A percentile compares a stretch with the other conserved stretches of the same genome.
These are phyloP conservation scores for Samsoniella hepiali DNA, from an alignment of 2,329 filamentous ascomycete species.

Conservation along the genomic window DNA sequence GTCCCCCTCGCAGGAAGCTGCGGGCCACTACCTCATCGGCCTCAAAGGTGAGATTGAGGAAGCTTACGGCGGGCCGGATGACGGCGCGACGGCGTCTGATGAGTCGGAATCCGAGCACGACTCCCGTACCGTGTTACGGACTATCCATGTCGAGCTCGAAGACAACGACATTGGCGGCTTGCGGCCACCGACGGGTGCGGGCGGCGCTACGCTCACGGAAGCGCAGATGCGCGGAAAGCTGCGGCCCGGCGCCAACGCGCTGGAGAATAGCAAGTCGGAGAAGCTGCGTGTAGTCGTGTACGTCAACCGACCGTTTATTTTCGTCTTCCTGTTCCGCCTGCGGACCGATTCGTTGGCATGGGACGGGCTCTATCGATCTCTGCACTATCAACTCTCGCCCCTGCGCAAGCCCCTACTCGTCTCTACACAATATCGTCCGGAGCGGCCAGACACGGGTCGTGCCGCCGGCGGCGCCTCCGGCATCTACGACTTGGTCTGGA, in stretches of 20 bases:
- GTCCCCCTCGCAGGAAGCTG: conserved; percentile 29
- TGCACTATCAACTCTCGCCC: conserved; percentile 59
- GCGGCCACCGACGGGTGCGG: conserved; percentile 23
- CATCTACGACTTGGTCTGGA: conserved; percentile 63
- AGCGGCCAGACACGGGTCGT: conserved; percentile 40
- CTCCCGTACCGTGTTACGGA: conserved; percentile 60
- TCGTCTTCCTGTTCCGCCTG: conserved; percentile 65
- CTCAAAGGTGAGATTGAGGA: conserved; percentile 63
- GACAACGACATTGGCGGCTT: neutral
- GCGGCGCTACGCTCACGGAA: conserved; percentile 29
- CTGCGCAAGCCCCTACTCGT: conserved; percentile 53
- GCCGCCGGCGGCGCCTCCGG: conserved; percentile 32
- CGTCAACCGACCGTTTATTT: conserved; percentile 71
- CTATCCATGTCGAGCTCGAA: conserved; percentile 64
- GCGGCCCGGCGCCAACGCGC: conserved; percentile 34
- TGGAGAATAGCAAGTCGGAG: conserved; percentile 52
- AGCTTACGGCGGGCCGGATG: conserved; percentile 31
- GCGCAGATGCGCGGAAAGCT: conserved; percentile 35
- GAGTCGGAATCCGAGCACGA: conserved; percentile 38
- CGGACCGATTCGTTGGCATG: conserved; percentile 57
- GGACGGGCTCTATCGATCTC: conserved; percentile 54
- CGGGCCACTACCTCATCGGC: conserved; percentile 62
- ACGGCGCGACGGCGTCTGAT: conserved; percentile 29
- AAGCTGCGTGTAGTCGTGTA: conserved; percentile 70
- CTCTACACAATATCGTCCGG: conserved; percentile 56